Conservation (phyloP, 768 basidiomycete species). For the Candolleomyces aberdarensis region DNA sequence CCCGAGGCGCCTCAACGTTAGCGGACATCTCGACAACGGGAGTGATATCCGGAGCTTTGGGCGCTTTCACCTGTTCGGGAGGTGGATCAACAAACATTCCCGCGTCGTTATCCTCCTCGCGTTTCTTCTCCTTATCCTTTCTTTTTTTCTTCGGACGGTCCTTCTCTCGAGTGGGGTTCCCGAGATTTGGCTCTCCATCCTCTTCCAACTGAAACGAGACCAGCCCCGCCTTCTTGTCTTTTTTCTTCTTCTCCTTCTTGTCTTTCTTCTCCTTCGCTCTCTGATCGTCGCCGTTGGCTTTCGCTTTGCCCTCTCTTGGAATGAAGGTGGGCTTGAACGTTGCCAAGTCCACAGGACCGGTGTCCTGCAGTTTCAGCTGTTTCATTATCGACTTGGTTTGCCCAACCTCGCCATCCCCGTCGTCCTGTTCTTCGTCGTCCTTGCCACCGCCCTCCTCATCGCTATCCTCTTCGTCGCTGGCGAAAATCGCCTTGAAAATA, state of each 20-base stretch:
- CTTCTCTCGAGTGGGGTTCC: slow-evolving; percentile 30
- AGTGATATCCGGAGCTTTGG: neutral
- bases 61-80: slow-evolving; percentile 1
- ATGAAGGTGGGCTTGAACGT: slow-evolving; percentile 91
- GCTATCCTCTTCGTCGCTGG: slow-evolving; percentile 87
- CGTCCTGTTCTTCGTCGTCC: slow-evolving; percentile 20
- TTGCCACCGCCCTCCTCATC: slow-evolving; percentile 57
- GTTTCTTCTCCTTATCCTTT: slow-evolving; percentile 42
- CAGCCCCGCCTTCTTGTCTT: slow-evolving; percentile 43
- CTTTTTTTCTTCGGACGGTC: slow-evolving; percentile 41
- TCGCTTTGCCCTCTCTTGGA: slow-evolving; percentile 51
- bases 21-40: neutral
- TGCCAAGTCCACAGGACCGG: slow-evolving; percentile 46
- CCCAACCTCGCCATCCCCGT: slow-evolving; percentile 12
- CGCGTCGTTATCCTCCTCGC: slow-evolving; percentile 38
- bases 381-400: slow-evolving; percentile 21
- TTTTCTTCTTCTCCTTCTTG: slow-evolving; percentile 50
- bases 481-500: slow-evolving; percentile 98
- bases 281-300: slow-evolving; percentile 36
- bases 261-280: slow-evolving; percentile 42
- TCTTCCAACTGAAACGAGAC: slow-evolving; percentile 82
- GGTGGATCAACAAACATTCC: slow-evolving; percentile 73
- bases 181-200: slow-evolving; percentile 38
- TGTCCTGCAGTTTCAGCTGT: slow-evolving; percentile 16
- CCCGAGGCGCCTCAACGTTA: neutral